Base-by-base conservation (phyloP, 73 alveolate species). In the Paramecium bursaria region DNA sequence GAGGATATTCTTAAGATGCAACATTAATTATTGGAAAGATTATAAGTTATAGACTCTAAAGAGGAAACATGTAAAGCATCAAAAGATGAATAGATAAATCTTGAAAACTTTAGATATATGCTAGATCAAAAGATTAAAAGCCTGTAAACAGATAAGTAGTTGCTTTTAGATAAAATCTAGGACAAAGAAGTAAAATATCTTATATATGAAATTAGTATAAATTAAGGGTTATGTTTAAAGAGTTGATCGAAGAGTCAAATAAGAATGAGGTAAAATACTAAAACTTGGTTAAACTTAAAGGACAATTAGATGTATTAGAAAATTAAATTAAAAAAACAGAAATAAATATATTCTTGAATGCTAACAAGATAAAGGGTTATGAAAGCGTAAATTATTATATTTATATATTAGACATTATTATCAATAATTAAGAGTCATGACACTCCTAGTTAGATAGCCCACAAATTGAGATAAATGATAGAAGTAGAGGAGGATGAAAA, bases 21-120 rank as follows among this genome's bases (percentile, higher is more conserved):
- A 35, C 89, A 79, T 54, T 44, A 79, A 54, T 53, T 79, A 23
- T 44, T 79, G 21, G 89, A 79, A 55, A 52, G 89, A 79, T 53
- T 79, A 52, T 54, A 79, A 79, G 89, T 79, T 21, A 79, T 79
- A 13, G 89, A 79, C 25, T 53, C 85, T 6, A 79, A 79, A 27
- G 89, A 79, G 46, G 89, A 79, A 54, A 79, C 89, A 19, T 79
- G 89, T 21, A 79, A 79, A 39, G 67, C 75, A 48, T 80, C 89
- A 13, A 79, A 79, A 39, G 89, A 79, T 52, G 89, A 79, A 39
- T 54, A 79, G 46, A 79, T 79, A 2, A 79, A 79, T 79, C 48
- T 79, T 10, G 89, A 79, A 53, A 79, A 79, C 19, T 79, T 79
- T 29, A 79, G 89, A 39, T 79, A 79, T 30, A 79, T 79, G 89